A percentile compares a stretch with the other conserved stretches of the same genome.
Evolutionary conservation across 148 eudicot genomes (phyloP).

Genomic region (Rhododendron kiyosumense): DNA sequence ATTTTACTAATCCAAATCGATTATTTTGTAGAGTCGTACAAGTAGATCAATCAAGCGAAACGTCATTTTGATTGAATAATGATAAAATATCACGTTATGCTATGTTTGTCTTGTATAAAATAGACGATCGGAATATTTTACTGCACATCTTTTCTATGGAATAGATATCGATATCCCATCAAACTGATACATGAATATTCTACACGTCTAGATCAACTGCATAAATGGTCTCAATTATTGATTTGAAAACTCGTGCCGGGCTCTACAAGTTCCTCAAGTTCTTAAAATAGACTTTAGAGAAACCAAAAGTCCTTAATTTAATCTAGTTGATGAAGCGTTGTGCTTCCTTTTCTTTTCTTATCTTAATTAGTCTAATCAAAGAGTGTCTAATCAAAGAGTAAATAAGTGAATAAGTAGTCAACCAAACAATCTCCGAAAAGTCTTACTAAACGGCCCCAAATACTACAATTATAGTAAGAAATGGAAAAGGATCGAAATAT

Average conservation of each 20-base stretch:
- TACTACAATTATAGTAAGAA: neutral
- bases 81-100: neutral
- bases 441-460: neutral
- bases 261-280: neutral
- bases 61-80: neutral
- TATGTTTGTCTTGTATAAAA: neutral
- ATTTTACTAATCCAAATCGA: neutral
- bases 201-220: neutral
- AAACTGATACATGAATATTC: neutral
- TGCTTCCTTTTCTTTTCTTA: neutral
- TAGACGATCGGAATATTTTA: neutral
- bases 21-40: neutral
- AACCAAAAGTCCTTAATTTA: neutral
- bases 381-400: neutral
- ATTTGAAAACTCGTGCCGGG: neutral
- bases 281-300: neutral
- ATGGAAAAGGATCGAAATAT: neutral
- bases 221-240: neutral
- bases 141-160: neutral
- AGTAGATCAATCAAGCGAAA: neutral
- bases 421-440: neutral
- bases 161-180: neutral
- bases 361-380: neutral
- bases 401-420: neutral
- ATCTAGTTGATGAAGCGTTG: neutral